Percentiles rank a stretch among this genome's conserved stretches.
These are phyloP conservation scores for Alternaria sp. DNA, from an alignment of 2,329 filamentous ascomycete genomes.

Conservation along the genomic window DNA sequence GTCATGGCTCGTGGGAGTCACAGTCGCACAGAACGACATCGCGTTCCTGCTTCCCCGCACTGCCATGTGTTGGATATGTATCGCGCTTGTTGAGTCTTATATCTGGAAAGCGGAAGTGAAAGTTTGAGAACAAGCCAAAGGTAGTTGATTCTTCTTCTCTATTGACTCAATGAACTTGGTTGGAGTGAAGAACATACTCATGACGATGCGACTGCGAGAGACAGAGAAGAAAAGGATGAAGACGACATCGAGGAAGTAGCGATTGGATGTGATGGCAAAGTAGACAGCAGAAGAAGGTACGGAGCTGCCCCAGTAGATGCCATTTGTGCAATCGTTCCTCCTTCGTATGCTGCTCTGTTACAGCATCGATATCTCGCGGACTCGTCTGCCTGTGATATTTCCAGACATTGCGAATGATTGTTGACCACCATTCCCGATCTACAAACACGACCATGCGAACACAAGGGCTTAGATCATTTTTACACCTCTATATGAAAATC, in stretches of 20 bases:
- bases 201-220: not conserved
- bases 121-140: not conserved
- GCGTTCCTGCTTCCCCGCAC: slow-evolving; percentile 2
- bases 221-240: not conserved
- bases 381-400: not conserved
- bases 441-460: not conserved
- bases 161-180: not conserved
- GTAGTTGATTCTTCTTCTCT: not conserved
- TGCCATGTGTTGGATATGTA: not conserved
- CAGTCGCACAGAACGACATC: slow-evolving; percentile 12
- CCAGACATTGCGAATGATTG: not conserved
- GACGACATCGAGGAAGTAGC: not conserved
- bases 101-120: not conserved
- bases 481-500: not conserved
- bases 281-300: not conserved
- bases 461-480: not conserved
- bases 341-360: not conserved
- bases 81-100: not conserved
- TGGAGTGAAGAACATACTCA: not conserved
- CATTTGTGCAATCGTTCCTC: not conserved
- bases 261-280: not conserved
- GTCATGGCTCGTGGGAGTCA: slow-evolving; percentile 17
- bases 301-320: not conserved
- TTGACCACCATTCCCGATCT: not conserved
- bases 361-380: not conserved